Evolutionary conservation across 2,329 filamentous ascomycete species (phyloP).

Genomic region (Paradendryphiella salina): DNA sequence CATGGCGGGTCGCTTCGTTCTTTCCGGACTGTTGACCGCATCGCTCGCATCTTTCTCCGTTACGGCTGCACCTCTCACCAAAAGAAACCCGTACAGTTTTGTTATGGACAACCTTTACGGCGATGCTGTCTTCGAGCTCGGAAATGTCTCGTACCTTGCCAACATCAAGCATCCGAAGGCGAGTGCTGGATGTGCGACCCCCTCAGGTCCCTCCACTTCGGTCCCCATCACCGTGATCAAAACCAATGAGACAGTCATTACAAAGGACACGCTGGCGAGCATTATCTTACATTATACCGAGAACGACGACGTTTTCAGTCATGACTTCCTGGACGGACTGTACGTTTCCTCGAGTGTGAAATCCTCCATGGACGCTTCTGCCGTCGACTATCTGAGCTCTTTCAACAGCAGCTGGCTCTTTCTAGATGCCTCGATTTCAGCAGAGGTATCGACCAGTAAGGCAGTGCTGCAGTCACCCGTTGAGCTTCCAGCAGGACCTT

Average conservation of each 20-base stretch:
- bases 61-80: constrained; percentile 15
- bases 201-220: constrained; percentile 2
- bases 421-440: constrained; percentile 14
- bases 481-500: constrained; percentile 37
- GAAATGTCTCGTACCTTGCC: constrained; percentile 46
- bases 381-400: constrained; percentile 20
- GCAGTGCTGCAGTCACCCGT: constrained; percentile 3
- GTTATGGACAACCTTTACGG: constrained; percentile 29
- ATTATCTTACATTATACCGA: constrained; percentile 38
- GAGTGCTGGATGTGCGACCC: constrained; percentile 7
- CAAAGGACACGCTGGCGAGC: constrained; percentile 32
- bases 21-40: constrained; percentile 11
- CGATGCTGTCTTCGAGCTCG: constrained; percentile 44
- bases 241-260: constrained; percentile 35
- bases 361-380: constrained; percentile 26
- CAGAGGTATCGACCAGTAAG: neutral
- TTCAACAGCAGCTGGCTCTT: constrained; percentile 26
- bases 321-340: constrained; percentile 44
- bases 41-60: constrained; percentile 14
- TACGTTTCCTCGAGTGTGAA: constrained; percentile 34
- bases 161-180: constrained; percentile 41
- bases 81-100: constrained; percentile 29
- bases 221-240: constrained; percentile 39
- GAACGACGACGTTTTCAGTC: constrained; percentile 45
- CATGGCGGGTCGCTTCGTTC: constrained; percentile 15